Evolutionary conservation across 2,329 filamentous ascomycete species (phyloP), one percentile per base, ranked within the genome.

Genomic region (Aureobasidium leucospermi): DNA sequence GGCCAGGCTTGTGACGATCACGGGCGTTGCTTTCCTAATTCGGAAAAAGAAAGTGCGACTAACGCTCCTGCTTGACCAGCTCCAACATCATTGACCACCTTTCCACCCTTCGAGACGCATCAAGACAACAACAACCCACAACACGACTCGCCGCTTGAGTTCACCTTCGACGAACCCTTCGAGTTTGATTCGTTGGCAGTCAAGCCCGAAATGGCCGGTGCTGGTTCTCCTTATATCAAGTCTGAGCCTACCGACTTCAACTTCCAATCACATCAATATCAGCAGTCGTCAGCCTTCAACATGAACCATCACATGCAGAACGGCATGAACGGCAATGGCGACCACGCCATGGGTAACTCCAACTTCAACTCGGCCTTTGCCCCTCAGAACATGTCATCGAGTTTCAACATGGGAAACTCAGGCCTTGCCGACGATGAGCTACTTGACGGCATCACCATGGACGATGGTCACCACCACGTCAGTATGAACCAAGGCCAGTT

Each of bases 381-480:
- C 60, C 76, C 80, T 28, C 75, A 76, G 68, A 87, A 82, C 69
- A 78, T 85, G 64, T 80, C 82, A 34, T 86, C 85, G 60, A 87
- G 83, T 71, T 96, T 91, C 76, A 87, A 87, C 47, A 86, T 85
- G 66, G 88, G 87, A 61, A 88, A 87, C 62, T 88, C 89, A 10
- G 82, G 87, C 42, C 92, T 96, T 65, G 87, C 85, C 63, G 93
- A 96, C 65, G 93, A 96, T 64, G 93, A 96, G 70, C 79, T 97
- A 48, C 81, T 93, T 48, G 92, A 96, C 65, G 79, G 93, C 8
- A 81, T 76, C 45, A 81, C 79, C 65, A 79, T 83, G 32, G 77
- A 80, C 32, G 81, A 83, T 46, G 70, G 70, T 38, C 46, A 55
- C 16, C 41, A 48, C 42, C 55, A 56, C 36, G 15, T n/a, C 39